phyloP scores from a whole-genome alignment of 2,329 filamentous ascomycete species.

The Byssochlamys sp. region DNA sequence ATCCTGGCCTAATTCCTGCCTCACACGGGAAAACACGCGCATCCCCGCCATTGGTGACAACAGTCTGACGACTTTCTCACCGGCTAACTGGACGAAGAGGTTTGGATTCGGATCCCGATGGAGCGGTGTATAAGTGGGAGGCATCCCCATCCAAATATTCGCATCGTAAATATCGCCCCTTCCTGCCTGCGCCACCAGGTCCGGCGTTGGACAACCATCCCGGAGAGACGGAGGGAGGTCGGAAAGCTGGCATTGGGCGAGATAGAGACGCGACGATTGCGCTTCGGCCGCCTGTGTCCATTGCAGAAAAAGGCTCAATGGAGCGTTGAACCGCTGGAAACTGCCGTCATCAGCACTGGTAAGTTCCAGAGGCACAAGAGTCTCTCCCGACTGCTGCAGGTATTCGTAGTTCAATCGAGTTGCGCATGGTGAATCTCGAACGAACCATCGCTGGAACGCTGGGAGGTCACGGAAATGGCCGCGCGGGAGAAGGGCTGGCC shows the following conservation, averaged over 20 bases:
- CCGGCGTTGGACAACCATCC: conserved; percentile 59
- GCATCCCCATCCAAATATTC: conserved; percentile 78
- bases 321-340: conserved; percentile 41
- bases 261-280: conserved; percentile 52
- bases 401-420: conserved; percentile 34
- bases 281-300: conserved; percentile 30
- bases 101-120: conserved; percentile 94
- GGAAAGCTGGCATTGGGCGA: conserved; percentile 68
- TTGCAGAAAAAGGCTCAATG: conserved; percentile 55
- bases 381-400: conserved; percentile 37
- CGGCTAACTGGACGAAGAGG: conserved; percentile 72
- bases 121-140: conserved; percentile 79
- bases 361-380: conserved; percentile 52
- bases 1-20: conserved; percentile 27
- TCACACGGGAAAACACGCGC: conserved; percentile 51
- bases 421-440: conserved; percentile 18
- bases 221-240: conserved; percentile 57
- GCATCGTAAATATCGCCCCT: conserved; percentile 78
- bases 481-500: conserved; percentile 45
- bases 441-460: conserved; percentile 54
- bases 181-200: conserved; percentile 52
- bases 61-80: conserved; percentile 63
- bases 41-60: conserved; percentile 56
- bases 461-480: conserved; percentile 39
- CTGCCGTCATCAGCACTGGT: conserved; percentile 21